These are phyloP conservation scores for Fusarium coffeatum DNA, from an alignment of 2,329 filamentous ascomycete genomes.

Conservation along the genomic window DNA sequence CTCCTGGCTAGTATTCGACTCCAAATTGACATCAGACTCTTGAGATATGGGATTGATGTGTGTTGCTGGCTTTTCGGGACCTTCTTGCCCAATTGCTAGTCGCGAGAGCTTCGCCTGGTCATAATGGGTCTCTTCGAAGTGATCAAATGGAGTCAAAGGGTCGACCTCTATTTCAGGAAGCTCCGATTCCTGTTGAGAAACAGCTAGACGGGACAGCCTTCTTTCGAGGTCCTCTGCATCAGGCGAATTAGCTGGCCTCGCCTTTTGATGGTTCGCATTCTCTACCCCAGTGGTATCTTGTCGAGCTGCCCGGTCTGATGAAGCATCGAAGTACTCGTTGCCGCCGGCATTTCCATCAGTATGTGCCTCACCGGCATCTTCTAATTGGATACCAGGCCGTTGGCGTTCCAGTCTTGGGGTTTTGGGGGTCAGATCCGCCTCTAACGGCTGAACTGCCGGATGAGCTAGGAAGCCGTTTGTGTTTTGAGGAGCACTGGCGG, in stretches of 20 bases:
- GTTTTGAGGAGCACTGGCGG: not conserved
- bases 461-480: conserved; percentile 18
- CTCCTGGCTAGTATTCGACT: conserved; percentile 18
- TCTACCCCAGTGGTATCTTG: not conserved
- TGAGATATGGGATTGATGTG: conserved; percentile 9
- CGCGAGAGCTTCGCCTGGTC: conserved; percentile 11
- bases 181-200: conserved; percentile 8
- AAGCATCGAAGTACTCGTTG: not conserved
- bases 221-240: conserved; percentile 20
- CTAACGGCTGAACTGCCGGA: conserved; percentile 32
- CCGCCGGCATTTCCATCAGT: not conserved
- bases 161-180: conserved; percentile 9
- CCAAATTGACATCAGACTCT: conserved; percentile 13
- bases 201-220: conserved; percentile 25
- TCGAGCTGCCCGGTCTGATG: not conserved
- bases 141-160: conserved; percentile 13
- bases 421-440: conserved; percentile 17
- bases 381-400: conserved; percentile 16
- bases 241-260: conserved; percentile 3
- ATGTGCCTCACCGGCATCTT: not conserved
- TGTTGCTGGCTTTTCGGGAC: not conserved
- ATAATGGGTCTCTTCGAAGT: not conserved
- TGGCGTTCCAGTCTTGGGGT: conserved; percentile 31
- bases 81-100: conserved; percentile 19
- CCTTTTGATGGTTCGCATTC: not conserved